phyloP scores from a whole-genome alignment of 805 yeast species.

The Wickerhamomyces kurtzmanii region DNA sequence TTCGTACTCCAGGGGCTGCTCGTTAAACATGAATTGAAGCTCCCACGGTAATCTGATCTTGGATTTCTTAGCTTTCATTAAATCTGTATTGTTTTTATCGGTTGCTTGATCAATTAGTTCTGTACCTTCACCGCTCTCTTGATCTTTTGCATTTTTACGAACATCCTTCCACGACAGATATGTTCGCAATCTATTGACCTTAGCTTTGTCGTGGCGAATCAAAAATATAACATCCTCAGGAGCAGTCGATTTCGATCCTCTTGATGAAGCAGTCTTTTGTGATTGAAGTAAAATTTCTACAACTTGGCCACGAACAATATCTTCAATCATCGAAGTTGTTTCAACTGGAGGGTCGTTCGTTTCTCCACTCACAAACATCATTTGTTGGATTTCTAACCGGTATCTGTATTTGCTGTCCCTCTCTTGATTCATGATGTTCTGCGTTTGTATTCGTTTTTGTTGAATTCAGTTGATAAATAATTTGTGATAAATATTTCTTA shows the following conservation, averaged over 20 bases:
- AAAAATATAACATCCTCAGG: constrained; percentile 92
- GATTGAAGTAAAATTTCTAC: constrained; percentile 75
- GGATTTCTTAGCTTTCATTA: constrained; percentile 59
- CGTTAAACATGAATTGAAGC: constrained; percentile 83
- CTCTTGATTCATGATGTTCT: constrained; percentile 8
- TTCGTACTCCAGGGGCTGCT: constrained; percentile 71
- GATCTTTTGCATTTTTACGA: constrained; percentile 69
- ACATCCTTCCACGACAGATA: constrained; percentile 96
- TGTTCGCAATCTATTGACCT: constrained; percentile 83
- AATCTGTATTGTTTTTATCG: constrained; percentile 27
- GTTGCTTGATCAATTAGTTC: constrained; percentile 36
- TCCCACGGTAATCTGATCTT: constrained; percentile 93
- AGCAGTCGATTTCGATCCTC: constrained; percentile 78
- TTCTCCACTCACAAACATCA: constrained; percentile 98
- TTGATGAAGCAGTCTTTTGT: constrained; percentile 59
- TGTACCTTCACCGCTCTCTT: constrained; percentile 51
- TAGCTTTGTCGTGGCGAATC: constrained; percentile 88
- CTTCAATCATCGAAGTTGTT: constrained; percentile 89
- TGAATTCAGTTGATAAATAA: too few species aligned
- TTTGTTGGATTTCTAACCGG: constrained; percentile 89
- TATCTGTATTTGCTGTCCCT: constrained; percentile 53
- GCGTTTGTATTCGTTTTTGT: too few species aligned
- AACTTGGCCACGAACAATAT: constrained; percentile 91
- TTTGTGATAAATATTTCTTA: too few species aligned
- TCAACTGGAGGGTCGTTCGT: constrained; percentile 89